A percentile compares a stretch with the other conserved stretches of the same genome.
These are phyloP conservation scores for Lojkania enalia DNA, from an alignment of 2,329 filamentous ascomycete genomes.

Conservation along the genomic window DNA sequence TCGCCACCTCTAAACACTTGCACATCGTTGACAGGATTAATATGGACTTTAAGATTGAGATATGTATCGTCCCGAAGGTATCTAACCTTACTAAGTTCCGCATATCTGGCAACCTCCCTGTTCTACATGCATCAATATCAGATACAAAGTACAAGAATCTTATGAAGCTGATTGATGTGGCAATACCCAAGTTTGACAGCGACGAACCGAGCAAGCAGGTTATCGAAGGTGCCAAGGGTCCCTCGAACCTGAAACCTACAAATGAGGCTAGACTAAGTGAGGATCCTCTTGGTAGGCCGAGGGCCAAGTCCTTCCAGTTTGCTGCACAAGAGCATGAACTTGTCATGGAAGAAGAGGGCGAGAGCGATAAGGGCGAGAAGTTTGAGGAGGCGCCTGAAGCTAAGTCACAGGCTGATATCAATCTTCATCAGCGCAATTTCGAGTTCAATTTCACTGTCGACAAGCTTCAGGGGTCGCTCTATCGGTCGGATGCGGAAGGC, in stretches of 20 bases:
- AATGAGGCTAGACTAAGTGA: conserved; percentile 31
- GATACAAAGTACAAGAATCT: conserved; percentile 96
- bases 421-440: conserved; percentile 86
- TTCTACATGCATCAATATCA: conserved; percentile 88
- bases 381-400: conserved; percentile 70
- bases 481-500: conserved; percentile 78
- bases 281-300: conserved; percentile 54
- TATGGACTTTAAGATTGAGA: conserved; percentile 93
- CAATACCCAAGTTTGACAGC: conserved; percentile 79
- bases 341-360: conserved; percentile 72
- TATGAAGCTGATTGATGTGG: conserved; percentile 95
- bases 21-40: conserved; percentile 97
- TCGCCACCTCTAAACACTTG: conserved; percentile 69
- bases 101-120: conserved; percentile 86
- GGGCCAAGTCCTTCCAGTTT: conserved; percentile 75
- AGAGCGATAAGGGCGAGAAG: conserved; percentile 64
- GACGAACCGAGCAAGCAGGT: conserved; percentile 46
- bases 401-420: conserved; percentile 53
- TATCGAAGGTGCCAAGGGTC: conserved; percentile 37
- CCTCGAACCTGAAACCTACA: conserved; percentile 43
- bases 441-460: conserved; percentile 97
- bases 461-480: conserved; percentile 89
- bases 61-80: conserved; percentile 94
- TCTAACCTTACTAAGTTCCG: conserved; percentile 90
- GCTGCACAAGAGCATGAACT: conserved; percentile 73